Evolutionary conservation across 2,329 filamentous ascomycete species (phyloP).

Genomic region (Samsoniella hepiali): DNA sequence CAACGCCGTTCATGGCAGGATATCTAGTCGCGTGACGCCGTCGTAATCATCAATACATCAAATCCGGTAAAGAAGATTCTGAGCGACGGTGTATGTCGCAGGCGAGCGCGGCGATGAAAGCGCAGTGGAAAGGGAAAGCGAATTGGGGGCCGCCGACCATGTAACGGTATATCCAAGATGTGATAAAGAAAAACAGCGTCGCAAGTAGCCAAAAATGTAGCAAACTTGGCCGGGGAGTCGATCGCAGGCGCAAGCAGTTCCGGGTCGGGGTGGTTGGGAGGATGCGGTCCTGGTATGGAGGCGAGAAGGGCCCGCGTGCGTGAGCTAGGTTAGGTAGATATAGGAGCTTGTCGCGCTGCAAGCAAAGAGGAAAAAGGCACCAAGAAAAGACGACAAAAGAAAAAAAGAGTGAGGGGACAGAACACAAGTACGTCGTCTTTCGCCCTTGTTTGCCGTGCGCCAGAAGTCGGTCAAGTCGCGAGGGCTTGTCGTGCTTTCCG

Average conservation of each 20-base stretch:
- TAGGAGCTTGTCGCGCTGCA: neutral
- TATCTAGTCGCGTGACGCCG: neutral
- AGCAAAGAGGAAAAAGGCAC: neutral
- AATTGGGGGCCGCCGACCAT: neutral
- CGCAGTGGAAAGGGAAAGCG: neutral
- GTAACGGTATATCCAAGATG: slow-evolving; percentile 6
- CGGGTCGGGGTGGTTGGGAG: slow-evolving; percentile 4
- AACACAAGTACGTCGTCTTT: neutral
- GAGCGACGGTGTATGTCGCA: slow-evolving; percentile 17
- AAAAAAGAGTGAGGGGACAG: neutral
- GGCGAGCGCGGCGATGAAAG: neutral
- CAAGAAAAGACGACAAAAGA: neutral
- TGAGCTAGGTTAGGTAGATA: neutral
- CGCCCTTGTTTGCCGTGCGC: neutral
- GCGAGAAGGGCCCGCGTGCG: neutral
- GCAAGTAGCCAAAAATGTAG: neutral
- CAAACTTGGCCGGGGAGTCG: neutral
- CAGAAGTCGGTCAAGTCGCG: neutral
- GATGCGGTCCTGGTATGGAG: neutral
- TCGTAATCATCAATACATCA: slow-evolving; percentile 16
- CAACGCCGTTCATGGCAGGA: slow-evolving; percentile 40
- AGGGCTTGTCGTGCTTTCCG: neutral
- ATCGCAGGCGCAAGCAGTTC: neutral
- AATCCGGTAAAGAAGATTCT: slow-evolving; percentile 16
- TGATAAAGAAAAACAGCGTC: neutral